Percentiles rank a stretch among this genome's conserved stretches.
phyloP scores from a whole-genome alignment of 2,329 filamentous ascomycete genomes.

The Phyllosticta citrichinensis region DNA sequence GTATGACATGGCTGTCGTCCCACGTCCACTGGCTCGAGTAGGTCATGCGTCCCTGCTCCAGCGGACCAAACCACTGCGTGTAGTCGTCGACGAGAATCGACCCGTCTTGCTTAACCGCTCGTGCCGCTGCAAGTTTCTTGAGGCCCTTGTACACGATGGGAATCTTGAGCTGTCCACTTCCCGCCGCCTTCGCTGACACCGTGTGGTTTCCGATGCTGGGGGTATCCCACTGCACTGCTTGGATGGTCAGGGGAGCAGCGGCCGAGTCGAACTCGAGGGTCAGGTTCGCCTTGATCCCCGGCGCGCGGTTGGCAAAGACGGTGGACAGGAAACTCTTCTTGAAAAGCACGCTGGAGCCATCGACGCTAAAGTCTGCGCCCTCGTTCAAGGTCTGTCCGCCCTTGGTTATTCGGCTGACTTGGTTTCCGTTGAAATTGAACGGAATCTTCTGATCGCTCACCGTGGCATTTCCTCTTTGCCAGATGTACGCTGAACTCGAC shows the following conservation, averaged over 20 bases:
- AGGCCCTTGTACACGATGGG: constrained; percentile 45
- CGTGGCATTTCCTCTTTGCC: constrained; percentile 39
- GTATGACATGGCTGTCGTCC: constrained; percentile 36
- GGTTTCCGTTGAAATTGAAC: constrained; percentile 47
- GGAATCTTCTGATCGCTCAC: constrained; percentile 36
- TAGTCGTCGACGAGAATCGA: constrained; percentile 46
- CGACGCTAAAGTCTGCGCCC: constrained; percentile 40
- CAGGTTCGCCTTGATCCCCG: constrained; percentile 41
- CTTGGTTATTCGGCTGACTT: constrained; percentile 32
- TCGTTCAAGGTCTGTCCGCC: constrained; percentile 27
- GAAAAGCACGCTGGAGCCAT: constrained; percentile 38
- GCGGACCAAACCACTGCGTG: constrained; percentile 43
- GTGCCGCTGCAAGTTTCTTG: constrained; percentile 41
- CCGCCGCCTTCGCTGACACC: constrained; percentile 22
- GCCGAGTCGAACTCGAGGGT: constrained; percentile 42
- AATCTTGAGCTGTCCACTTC: constrained; percentile 35
- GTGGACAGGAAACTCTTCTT: constrained; percentile 36
- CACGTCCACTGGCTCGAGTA: constrained; percentile 44
- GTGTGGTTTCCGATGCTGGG: constrained; percentile 28
- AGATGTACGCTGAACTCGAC: constrained; percentile 44
- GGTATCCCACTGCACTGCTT: constrained; percentile 44
- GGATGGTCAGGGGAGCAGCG: constrained; percentile 37
- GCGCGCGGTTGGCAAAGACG: constrained; percentile 30
- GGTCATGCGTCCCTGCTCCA: constrained; percentile 41
- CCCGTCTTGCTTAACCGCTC: constrained; percentile 40